Conservation (phyloP, 768 basidiomycete species). For the Lepiota subincarnata region DNA sequence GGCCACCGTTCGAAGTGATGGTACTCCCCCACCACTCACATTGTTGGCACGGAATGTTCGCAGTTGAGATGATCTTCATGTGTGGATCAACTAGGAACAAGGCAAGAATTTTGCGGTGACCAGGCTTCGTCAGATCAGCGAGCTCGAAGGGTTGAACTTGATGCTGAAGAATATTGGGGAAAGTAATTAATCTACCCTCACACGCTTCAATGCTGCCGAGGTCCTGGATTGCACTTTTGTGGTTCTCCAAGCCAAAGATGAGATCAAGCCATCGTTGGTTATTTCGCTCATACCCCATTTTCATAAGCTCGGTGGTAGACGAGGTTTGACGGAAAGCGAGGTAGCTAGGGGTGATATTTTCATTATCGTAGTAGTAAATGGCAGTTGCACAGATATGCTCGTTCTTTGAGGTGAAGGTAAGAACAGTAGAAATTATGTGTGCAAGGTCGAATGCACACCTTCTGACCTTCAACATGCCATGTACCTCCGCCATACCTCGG, state of each 20-base stretch:
- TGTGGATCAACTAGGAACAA: constrained; percentile 35
- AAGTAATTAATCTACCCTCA: constrained; percentile 33
- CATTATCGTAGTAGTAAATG: constrained; percentile 25
- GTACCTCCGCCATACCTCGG: constrained; percentile 17
- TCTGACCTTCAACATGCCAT: constrained; percentile 21
- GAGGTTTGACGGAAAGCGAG: constrained; percentile 23
- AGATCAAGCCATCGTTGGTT: constrained; percentile 24
- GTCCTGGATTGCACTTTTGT: constrained; percentile 22
- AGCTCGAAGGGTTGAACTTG: constrained; percentile 32
- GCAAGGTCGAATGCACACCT: not conserved
- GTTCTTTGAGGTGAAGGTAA: constrained; percentile 18
- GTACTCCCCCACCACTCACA: constrained; percentile 21
- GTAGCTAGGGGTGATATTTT: constrained; percentile 21
- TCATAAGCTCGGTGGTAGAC: not conserved
- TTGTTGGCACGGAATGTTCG: constrained; percentile 23
- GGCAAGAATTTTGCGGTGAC: constrained; percentile 35
- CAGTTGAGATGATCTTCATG: constrained; percentile 20
- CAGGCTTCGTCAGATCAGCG: constrained; percentile 28
- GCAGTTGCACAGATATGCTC: constrained; percentile 30
- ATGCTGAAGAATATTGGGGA: constrained; percentile 41
- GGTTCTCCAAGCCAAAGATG: constrained; percentile 23
- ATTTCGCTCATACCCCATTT: constrained; percentile 19
- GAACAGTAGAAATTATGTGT: not conserved
- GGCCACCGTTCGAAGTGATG: not conserved
- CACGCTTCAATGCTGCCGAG: constrained; percentile 31